phyloP scores from a whole-genome alignment of 2,329 filamentous ascomycete species.

The Aspergillus luchuensis region DNA sequence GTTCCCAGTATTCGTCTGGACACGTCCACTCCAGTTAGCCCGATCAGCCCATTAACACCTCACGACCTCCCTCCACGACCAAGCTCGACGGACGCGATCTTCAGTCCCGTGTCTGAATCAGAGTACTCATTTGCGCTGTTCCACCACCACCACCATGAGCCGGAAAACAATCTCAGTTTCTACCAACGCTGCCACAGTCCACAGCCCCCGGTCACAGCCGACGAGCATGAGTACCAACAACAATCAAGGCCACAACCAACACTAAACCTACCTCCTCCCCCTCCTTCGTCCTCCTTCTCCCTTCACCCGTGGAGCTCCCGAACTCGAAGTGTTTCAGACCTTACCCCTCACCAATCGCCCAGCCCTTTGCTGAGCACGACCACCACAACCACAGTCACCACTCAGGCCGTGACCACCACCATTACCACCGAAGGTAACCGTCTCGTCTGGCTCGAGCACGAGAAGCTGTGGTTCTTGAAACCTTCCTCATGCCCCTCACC shows the following conservation, averaged over 20 bases:
- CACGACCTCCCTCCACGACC: constrained; percentile 18
- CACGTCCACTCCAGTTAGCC: constrained; percentile 11
- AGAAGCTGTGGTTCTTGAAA: constrained; percentile 32
- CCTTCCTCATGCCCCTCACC: neutral
- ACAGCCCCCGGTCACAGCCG: neutral
- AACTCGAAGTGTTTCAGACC: constrained; percentile 5
- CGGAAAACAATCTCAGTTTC: neutral
- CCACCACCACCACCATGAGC: neutral
- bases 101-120: constrained; percentile 1
- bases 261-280: constrained; percentile 2
- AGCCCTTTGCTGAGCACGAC: neutral
- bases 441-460: constrained; percentile 35
- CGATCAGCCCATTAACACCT: constrained; percentile 3
- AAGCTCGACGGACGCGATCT: constrained; percentile 19
- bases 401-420: constrained; percentile 4
- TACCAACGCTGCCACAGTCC: constrained; percentile 10
- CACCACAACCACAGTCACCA: neutral
- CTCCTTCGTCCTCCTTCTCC: neutral
- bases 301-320: neutral
- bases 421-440: constrained; percentile 15
- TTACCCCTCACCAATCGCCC: neutral
- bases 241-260: neutral
- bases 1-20: constrained; percentile 18
- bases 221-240: neutral
- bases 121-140: neutral